Evolutionary conservation across 1,284 basidiomycete genomes (phyloP).

Genomic region (Fomitopsis pinicola): DNA sequence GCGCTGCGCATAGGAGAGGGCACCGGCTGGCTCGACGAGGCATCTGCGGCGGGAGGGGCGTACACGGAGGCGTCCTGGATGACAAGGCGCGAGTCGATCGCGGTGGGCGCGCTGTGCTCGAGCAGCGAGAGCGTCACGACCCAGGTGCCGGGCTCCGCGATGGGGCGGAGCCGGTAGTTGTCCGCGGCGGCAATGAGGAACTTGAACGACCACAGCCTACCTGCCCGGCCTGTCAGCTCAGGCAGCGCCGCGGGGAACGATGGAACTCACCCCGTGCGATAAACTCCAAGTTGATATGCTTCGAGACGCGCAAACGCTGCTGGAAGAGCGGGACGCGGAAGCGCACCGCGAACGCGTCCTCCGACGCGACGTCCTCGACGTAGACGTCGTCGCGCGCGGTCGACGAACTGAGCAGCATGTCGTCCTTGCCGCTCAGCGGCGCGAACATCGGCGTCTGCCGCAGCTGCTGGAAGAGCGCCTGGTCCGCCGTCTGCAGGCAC

Average conservation of each 20-base stretch:
- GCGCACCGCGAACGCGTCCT: constrained; percentile 47
- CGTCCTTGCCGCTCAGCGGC: constrained; percentile 48
- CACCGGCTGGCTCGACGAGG: constrained; percentile 7
- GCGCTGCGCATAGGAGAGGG: constrained; percentile 2
- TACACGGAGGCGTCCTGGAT: constrained; percentile 34
- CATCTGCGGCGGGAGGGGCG: constrained; percentile 15
- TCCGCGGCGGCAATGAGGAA: constrained; percentile 39
- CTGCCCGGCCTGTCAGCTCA: constrained; percentile 27
- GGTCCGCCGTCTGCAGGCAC: constrained; percentile 59
- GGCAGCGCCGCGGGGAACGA: background rate
- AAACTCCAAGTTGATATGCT: constrained; percentile 53
- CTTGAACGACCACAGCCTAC: constrained; percentile 57
- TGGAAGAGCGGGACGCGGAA: constrained; percentile 59
- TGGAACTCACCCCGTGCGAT: constrained; percentile 54
- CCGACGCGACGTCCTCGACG: constrained; percentile 41
- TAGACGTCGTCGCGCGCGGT: constrained; percentile 49
- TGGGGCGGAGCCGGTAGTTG: constrained; percentile 13
- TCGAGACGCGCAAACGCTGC: constrained; percentile 63
- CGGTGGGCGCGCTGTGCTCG: constrained; percentile 58
- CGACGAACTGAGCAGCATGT: constrained; percentile 50
- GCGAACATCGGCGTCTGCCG: constrained; percentile 44
- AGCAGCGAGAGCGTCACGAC: constrained; percentile 48
- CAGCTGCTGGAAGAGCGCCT: constrained; percentile 58
- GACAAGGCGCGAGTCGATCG: constrained; percentile 52
- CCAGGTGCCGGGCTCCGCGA: constrained; percentile 44